Conservation (phyloP, 352 stramenopile species). For the Globisporangium abappressorium region DNA sequence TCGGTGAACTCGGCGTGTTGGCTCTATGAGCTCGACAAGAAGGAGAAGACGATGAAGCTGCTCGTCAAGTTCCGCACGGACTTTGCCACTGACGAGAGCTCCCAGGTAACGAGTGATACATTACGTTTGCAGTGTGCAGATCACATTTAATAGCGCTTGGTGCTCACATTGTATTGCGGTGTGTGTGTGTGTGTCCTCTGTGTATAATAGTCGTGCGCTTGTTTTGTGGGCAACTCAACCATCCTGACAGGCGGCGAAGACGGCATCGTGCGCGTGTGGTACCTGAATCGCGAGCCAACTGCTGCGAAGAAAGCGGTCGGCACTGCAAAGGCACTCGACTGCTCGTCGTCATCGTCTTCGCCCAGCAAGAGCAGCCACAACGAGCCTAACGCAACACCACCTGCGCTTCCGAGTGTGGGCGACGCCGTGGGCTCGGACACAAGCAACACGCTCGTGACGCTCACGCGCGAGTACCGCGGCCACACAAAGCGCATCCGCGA, state of each 20-base stretch:
- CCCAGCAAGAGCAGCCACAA: conserved; percentile 14
- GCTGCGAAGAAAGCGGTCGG: conserved; percentile 38
- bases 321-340: conserved; percentile 36
- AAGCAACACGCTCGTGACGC: conserved; percentile 40
- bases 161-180: neutral
- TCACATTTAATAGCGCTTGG: neutral
- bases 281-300: conserved; percentile 49
- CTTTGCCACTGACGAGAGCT: conserved; percentile 69
- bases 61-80: conserved; percentile 82
- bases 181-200: neutral
- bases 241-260: conserved; percentile 84
- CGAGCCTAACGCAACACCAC: conserved; percentile 16
- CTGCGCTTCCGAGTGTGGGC: conserved; percentile 50
- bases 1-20: conserved; percentile 74
- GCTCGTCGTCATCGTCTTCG: conserved; percentile 11
- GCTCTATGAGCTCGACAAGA: conserved; percentile 65
- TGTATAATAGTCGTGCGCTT: conserved; percentile 43
- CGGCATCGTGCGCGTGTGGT: conserved; percentile 74
- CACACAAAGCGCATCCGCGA: conserved; percentile 82
- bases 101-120: conserved; percentile 20
- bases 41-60: conserved; percentile 57
- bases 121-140: neutral
- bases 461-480: conserved; percentile 71
- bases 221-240: conserved; percentile 77
- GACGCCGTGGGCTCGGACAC: conserved; percentile 48